phyloP scores from a whole-genome alignment of 805 yeast species.

The Yarrowia osloensis region DNA sequence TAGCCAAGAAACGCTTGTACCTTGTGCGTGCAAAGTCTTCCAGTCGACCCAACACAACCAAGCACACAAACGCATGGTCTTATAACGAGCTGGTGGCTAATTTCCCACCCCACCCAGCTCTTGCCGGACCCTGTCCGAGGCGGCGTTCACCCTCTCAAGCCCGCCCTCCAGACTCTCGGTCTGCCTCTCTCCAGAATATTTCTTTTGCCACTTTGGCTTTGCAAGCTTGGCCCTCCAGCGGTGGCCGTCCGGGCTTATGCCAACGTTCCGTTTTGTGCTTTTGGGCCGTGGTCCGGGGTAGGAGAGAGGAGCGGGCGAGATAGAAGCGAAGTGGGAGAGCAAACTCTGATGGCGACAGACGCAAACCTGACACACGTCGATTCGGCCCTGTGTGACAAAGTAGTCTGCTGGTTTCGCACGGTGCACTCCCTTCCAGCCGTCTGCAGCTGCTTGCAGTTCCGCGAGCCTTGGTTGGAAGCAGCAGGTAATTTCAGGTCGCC shows the following conservation, averaged over 20 bases:
- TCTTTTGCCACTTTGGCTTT: neutral
- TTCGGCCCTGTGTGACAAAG: neutral
- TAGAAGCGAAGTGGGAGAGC: neutral
- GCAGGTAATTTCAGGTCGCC: neutral
- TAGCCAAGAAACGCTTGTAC: constrained; percentile 27
- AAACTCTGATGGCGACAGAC: constrained; percentile 1
- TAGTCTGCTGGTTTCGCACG: constrained; percentile 1
- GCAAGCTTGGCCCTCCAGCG: neutral
- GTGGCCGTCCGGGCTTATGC: neutral
- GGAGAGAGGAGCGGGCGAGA: neutral
- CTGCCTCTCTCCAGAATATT: neutral
- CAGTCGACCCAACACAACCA: no score
- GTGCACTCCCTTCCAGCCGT: neutral
- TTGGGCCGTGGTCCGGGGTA: constrained; percentile 13
- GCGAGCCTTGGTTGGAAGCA: neutral
- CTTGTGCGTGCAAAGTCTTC: neutral
- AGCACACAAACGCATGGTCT: no score
- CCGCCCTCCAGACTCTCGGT: neutral
- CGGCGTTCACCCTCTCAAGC: neutral
- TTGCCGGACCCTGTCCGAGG: neutral
- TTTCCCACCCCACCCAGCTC: neutral
- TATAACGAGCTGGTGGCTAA: neutral
- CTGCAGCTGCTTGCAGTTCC: neutral
- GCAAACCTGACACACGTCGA: constrained; percentile 25
- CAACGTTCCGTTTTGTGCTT: neutral